These are phyloP conservation scores for Corylus americana DNA, from an alignment of 306 rosid genomes.

Conservation along the genomic window DNA sequence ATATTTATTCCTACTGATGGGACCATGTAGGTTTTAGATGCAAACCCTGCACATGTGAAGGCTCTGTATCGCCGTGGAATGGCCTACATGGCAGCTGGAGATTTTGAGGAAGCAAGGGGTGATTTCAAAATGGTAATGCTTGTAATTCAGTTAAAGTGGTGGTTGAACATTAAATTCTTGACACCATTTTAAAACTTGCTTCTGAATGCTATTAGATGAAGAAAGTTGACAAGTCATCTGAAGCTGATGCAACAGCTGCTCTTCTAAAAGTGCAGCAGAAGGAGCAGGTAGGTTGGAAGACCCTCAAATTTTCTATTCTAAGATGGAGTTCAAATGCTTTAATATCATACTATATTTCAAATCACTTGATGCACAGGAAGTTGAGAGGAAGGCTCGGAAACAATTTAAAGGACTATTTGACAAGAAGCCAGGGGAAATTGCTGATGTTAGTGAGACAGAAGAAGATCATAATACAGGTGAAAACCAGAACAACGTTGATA, in stretches of 20 bases:
- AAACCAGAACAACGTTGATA: conserved; percentile 40
- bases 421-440: conserved; percentile 91
- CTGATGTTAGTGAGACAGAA: conserved; percentile 52
- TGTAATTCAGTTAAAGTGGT: background rate
- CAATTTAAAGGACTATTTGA: conserved; percentile 92
- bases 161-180: background rate
- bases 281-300: conserved; percentile 60
- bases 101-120: conserved; percentile 81
- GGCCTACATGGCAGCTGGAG: conserved; percentile 87
- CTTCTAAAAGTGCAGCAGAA: conserved; percentile 76
- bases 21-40: conserved; percentile 72
- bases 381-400: conserved; percentile 72
- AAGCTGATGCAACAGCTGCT: conserved; percentile 84
- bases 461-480: conserved; percentile 39
- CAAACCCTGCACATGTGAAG: conserved; percentile 86
- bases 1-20: conserved; percentile 23
- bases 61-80: conserved; percentile 98
- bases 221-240: conserved; percentile 71
- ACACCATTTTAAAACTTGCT: conserved; percentile 22
- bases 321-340: background rate
- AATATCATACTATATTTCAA: background rate
- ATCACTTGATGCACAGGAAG: conserved; percentile 54
- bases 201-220: conserved; percentile 57
- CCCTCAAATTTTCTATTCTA: conserved; percentile 1
- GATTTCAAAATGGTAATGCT: conserved; percentile 76